These are phyloP conservation scores for Amanita rimosa DNA, from an alignment of 768 basidiomycete genomes.

Conservation along the genomic window DNA sequence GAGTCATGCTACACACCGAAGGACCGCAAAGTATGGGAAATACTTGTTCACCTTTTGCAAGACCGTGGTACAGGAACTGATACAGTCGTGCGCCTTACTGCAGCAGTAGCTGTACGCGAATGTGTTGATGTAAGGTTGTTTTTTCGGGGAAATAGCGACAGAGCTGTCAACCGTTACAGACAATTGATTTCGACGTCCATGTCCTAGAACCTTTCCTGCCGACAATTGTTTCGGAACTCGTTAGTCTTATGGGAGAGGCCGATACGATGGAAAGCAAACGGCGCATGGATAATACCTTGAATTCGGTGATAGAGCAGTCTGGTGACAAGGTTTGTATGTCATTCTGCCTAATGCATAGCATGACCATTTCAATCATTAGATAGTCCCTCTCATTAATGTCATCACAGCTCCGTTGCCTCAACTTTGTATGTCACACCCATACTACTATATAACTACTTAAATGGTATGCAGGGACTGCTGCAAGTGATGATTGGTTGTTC, in stretches of 20 bases:
- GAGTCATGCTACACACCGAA: constrained; percentile 52
- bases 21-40: constrained; percentile 65
- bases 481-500: constrained; percentile 60
- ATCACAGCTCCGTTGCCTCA: constrained; percentile 57
- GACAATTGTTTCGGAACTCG: constrained; percentile 47
- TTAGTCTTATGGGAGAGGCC: constrained; percentile 61
- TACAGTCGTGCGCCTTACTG: constrained; percentile 77
- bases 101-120: constrained; percentile 68
- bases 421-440: constrained; percentile 44
- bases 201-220: constrained; percentile 63
- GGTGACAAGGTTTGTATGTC: constrained; percentile 24
- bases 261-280: constrained; percentile 71
- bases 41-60: constrained; percentile 65
- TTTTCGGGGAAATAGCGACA: constrained; percentile 2
- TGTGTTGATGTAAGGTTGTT: constrained; percentile 66
- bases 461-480: constrained; percentile 44
- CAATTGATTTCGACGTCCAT: constrained; percentile 47
- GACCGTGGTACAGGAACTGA: constrained; percentile 66
- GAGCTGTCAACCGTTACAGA: constrained; percentile 26
- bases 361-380: constrained; percentile 26
- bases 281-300: constrained; percentile 58
- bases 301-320: constrained; percentile 52
- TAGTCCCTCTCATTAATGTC: constrained; percentile 50
- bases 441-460: neutral
- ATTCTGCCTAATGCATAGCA: neutral